Conservation (phyloP, 176 grass and related monocot species). For the Dactylis glomerata region DNA sequence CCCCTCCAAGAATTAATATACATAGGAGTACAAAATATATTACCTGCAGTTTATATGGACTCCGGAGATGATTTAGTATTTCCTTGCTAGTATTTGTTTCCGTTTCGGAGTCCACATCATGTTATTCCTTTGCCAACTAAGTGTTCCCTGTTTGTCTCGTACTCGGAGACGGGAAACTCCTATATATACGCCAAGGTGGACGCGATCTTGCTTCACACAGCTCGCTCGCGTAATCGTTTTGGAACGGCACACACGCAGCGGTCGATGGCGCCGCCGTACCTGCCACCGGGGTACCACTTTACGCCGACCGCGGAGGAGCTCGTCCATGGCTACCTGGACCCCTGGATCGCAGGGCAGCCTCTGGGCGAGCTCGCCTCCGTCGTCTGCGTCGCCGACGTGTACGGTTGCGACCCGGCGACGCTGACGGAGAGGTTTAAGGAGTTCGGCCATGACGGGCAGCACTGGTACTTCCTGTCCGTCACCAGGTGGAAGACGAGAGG, state of each 20-base stretch:
- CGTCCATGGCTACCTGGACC: constrained; percentile 18
- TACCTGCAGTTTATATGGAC: not conserved
- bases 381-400: not conserved
- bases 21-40: not conserved
- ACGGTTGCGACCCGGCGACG: not conserved
- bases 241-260: not conserved
- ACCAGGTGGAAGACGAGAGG: not conserved
- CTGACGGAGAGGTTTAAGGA: not conserved
- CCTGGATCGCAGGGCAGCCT: not conserved
- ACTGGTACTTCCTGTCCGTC: constrained; percentile 1
- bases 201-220: not conserved
- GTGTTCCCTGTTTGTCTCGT: too few relatives aligned
- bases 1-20: not conserved
- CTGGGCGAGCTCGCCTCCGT: not conserved
- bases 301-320: not conserved
- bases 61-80: not conserved
- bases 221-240: not conserved
- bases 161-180: not conserved
- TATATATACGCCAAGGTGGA: not conserved
- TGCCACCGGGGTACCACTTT: not conserved
- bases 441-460: not conserved
- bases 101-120: not conserved
- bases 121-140: not conserved
- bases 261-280: not conserved
- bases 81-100: not conserved